phyloP scores from a whole-genome alignment of 768 basidiomycete species.

The Boletus rufocinnamomeus region DNA sequence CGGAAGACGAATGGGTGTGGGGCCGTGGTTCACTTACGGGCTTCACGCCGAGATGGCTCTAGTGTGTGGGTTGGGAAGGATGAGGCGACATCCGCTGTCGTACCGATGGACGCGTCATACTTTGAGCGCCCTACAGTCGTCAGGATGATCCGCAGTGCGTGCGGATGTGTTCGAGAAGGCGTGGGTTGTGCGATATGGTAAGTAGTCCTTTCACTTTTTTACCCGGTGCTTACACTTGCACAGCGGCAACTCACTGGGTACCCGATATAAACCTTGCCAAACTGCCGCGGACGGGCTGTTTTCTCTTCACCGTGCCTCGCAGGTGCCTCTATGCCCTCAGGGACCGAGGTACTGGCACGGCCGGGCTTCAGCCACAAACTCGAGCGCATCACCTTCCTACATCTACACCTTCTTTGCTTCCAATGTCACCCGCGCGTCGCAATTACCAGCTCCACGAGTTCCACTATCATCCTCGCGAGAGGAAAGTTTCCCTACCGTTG shows the following conservation, averaged over 20 bases:
- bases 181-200: conserved; percentile 65
- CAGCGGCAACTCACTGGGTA: conserved; percentile 68
- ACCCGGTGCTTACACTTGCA: conserved; percentile 12
- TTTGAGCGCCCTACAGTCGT: conserved; percentile 53
- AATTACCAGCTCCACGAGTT: conserved; percentile 8
- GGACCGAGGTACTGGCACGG: conserved; percentile 46
- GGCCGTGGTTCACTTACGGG: conserved; percentile 56
- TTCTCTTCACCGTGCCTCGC: conserved; percentile 23
- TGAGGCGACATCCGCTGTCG: conserved; percentile 52
- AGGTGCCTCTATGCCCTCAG: conserved; percentile 38
- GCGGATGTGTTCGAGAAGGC: conserved; percentile 68
- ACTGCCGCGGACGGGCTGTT: conserved; percentile 52
- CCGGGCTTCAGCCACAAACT: conserved; percentile 15
- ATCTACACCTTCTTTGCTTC: conserved; percentile 52
- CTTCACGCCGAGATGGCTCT: conserved; percentile 51
- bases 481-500: conserved; percentile 23
- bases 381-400: conserved; percentile 22
- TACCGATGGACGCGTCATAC: conserved; percentile 57
- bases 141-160: conserved; percentile 54
- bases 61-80: conserved; percentile 62
- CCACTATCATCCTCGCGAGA: conserved; percentile 10
- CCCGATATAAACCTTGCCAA: conserved; percentile 60
- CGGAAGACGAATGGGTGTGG: conserved; percentile 60
- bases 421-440: conserved; percentile 41
- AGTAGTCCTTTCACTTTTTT: conserved; percentile 19